phyloP scores from a whole-genome alignment of 176 grass and related monocot species.

The Bonia amplexicaulis region DNA sequence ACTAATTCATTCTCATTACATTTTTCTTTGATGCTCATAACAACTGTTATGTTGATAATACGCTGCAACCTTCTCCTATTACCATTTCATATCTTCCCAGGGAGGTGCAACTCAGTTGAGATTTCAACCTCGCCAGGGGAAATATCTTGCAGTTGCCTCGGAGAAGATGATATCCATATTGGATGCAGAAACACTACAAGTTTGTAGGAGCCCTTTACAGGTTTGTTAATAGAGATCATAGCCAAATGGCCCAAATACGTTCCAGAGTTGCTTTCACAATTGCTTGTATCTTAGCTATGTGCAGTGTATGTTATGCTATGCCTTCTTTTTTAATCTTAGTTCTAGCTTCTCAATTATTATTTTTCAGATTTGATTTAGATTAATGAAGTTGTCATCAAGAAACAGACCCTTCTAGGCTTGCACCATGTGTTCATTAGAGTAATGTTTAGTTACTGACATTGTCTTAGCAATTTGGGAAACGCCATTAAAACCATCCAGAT shows the following conservation, averaged over 20 bases:
- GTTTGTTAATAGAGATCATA: constrained; percentile 13
- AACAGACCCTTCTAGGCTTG: background rate
- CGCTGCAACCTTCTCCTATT: background rate
- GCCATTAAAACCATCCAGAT: background rate
- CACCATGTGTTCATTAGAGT: background rate
- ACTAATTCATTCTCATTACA: background rate
- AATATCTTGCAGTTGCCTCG: constrained; percentile 76
- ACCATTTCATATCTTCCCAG: constrained; percentile 28
- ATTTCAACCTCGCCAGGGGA: constrained; percentile 81
- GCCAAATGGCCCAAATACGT: background rate
- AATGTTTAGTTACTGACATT: background rate
- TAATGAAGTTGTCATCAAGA: background rate
- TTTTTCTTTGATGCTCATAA: background rate
- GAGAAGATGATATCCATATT: constrained; percentile 76
- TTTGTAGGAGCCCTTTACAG: constrained; percentile 59
- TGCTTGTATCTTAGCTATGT: background rate
- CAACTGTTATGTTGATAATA: background rate
- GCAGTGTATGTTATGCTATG: constrained; percentile 16
- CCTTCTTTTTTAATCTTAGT: background rate
- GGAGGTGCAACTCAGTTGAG: constrained; percentile 91
- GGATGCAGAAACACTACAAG: constrained; percentile 69
- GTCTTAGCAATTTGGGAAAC: background rate
- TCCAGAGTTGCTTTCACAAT: background rate
- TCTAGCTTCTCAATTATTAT: background rate
- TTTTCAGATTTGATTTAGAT: background rate